Evolutionary conservation across 495 filamentous ascomycete species (phyloP), one percentile per base, ranked within the genome.

Genomic region (Cercophora samala): DNA sequence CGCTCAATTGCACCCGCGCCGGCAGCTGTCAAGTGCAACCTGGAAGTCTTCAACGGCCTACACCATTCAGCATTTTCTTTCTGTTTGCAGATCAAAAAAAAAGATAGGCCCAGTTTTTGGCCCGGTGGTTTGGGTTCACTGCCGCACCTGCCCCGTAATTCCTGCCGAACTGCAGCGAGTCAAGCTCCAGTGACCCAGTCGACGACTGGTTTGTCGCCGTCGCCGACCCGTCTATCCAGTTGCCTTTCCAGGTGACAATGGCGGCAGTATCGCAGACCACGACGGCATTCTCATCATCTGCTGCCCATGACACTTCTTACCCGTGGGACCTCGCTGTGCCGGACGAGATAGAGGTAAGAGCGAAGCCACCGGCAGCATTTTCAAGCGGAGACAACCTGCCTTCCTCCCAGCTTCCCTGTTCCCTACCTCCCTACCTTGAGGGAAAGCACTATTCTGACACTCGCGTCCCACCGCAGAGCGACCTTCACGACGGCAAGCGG

Each of bases 191-290:
- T 61, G 21, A 23, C 19, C 22, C 9, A 25, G 17, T 46, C n/a
- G 26, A n/a, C 17, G 26, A 18, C 24, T n/a, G 58, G 17, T 29
- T 46, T 62, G 54, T 58, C 24, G 46, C 26, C 61, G 65, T 63
- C 51, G 58, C 62, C 63, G 68, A 56, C 67, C n/a, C 66, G 62
- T 65, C 63, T 29, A 63, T 64, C 29, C 5, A 24, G 58, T 22
- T 62, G 62, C 25, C 24, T 58, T 66, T 56, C 17, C 56, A 51
- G 67, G 72, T 72, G 69, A 70, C 17, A 72, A n/a, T 86, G 83
- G 81, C 83, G 68, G 75, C 83, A 69, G 80, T 85, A 73, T 84
- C 83, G 66, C 81, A 82, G 68, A 80, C 78, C 64, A 71, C 81
- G 29, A 79, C 71, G 69, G 78, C 84, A 37, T 69, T 87, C 63